A percentile compares a stretch with the other conserved stretches of the same genome.
These are phyloP conservation scores for Mediolabrus comicus DNA, from an alignment of 108 stramenopile genomes.

Conservation along the genomic window DNA sequence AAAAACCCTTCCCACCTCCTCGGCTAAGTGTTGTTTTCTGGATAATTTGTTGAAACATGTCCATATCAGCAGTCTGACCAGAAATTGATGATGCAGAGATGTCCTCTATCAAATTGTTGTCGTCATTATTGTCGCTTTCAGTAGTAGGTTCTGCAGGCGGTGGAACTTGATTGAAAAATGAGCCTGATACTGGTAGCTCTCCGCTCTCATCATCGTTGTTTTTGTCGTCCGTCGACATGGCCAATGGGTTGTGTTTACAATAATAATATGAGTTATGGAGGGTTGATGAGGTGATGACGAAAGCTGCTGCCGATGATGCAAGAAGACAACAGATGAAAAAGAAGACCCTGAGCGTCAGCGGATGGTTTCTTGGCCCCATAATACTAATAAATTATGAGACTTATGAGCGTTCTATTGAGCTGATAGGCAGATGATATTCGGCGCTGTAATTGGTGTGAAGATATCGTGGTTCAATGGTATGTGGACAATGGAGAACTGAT, in stretches of 20 bases:
- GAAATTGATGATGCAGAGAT: not conserved
- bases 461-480: too few relatives aligned
- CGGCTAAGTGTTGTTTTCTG: constrained; percentile 24
- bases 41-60: constrained; percentile 39
- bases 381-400: too few relatives aligned
- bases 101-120: not conserved
- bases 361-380: not conserved
- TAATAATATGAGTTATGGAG: not conserved
- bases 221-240: constrained; percentile 17
- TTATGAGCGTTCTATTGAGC: too few relatives aligned
- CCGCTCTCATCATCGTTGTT: constrained; percentile 16
- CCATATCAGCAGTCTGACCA: constrained; percentile 14
- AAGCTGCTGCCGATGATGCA: not conserved
- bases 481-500: too few relatives aligned
- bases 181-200: constrained; percentile 29
- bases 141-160: constrained; percentile 9
- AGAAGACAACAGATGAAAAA: not conserved
- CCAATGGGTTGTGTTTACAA: not conserved
- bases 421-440: too few relatives aligned
- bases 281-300: not conserved
- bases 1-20: constrained; percentile 19
- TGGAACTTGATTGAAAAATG: constrained; percentile 49
- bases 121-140: not conserved
- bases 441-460: too few relatives aligned
- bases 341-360: not conserved